These are phyloP conservation scores for Salix exigua DNA, from an alignment of 345 rosid species.

Conservation along the genomic window DNA sequence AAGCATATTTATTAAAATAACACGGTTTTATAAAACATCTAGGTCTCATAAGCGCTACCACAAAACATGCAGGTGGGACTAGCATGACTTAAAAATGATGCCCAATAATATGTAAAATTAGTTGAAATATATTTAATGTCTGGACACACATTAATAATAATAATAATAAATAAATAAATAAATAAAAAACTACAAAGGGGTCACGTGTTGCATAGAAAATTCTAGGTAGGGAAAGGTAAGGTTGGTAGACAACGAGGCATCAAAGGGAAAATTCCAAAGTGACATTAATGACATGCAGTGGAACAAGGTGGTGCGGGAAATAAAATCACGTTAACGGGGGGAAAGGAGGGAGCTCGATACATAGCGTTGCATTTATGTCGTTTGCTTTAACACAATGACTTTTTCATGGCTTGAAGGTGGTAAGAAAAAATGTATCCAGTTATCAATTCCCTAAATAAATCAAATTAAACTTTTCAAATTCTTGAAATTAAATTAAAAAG, in stretches of 20 bases:
- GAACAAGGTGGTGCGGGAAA: neutral
- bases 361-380: slow-evolving; percentile 17
- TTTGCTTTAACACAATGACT: slow-evolving; percentile 22
- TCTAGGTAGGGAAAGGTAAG: neutral
- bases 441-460: neutral
- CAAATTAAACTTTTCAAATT: neutral
- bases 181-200: neutral
- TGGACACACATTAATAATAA: too few species aligned
- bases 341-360: neutral
- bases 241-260: neutral
- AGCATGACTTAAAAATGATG: too few species aligned
- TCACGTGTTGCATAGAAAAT: neutral
- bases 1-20: too few species aligned
- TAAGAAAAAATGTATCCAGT: neutral
- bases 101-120: too few species aligned
- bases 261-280: neutral
- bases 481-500: too few species aligned
- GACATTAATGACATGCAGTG: neutral
- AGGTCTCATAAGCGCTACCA: too few species aligned
- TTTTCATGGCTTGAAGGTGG: slow-evolving; percentile 29
- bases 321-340: slow-evolving; percentile 15
- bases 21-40: too few species aligned
- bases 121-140: too few species aligned
- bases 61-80: too few species aligned
- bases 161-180: too few species aligned